Conservation (phyloP, 2,329 filamentous ascomycete species). For the Cladosporium colombiae region DNA sequence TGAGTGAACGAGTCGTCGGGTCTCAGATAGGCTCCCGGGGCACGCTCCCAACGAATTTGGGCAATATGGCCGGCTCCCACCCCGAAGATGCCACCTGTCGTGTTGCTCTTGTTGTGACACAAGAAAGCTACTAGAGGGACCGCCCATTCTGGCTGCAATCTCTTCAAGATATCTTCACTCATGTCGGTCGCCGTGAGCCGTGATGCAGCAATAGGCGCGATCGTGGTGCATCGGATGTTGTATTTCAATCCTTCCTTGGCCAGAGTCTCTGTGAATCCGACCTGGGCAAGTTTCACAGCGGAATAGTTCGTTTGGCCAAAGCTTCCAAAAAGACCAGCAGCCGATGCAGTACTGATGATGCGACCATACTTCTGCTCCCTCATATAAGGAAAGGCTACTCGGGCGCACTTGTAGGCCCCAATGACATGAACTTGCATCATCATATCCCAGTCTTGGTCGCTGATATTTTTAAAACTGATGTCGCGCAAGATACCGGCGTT, state of each 20-base stretch:
- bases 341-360: conserved; percentile 95
- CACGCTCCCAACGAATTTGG: conserved; percentile 93
- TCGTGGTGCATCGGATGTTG: conserved; percentile 93
- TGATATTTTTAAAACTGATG: conserved; percentile 98
- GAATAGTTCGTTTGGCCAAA: conserved; percentile 98
- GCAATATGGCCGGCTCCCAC: conserved; percentile 88
- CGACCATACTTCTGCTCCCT: conserved; percentile 98
- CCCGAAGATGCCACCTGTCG: conserved; percentile 91
- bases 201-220: conserved; percentile 92
- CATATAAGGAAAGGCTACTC: conserved; percentile 95
- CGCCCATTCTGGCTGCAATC: conserved; percentile 89
- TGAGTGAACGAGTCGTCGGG: conserved; percentile 86
- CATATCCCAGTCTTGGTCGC: conserved; percentile 93
- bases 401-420: conserved; percentile 92
- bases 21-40: conserved; percentile 84
- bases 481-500: conserved; percentile 96
- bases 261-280: conserved; percentile 96
- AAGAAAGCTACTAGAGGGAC: conserved; percentile 89
- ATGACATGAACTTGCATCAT: conserved; percentile 90
- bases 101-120: conserved; percentile 78
- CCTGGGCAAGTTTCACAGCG: conserved; percentile 86
- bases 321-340: conserved; percentile 89
- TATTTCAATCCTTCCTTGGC: conserved; percentile 98
- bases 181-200: conserved; percentile 97
- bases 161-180: conserved; percentile 84